These are phyloP conservation scores for Aspergillus novofumigatus DNA, from an alignment of 2,329 filamentous ascomycete species.

Conservation along the genomic window DNA sequence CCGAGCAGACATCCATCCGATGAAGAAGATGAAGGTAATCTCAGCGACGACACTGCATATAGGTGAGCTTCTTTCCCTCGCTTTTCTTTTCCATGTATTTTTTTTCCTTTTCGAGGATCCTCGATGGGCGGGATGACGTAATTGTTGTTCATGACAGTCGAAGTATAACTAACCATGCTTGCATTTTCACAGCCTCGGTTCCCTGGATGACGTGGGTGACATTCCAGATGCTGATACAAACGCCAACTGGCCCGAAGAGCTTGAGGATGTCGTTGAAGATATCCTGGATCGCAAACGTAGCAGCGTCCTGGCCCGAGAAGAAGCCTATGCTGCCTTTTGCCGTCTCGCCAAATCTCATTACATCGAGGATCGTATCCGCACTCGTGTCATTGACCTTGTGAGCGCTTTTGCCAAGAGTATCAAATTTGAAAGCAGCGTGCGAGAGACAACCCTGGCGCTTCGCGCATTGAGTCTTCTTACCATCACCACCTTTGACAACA, in stretches of 20 bases:
- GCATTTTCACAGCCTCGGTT: conserved; percentile 49
- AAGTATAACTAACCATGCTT: conserved; percentile 8
- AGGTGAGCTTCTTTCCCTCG: conserved; percentile 40
- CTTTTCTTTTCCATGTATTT: conserved; percentile 29
- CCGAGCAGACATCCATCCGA: conserved; percentile 55
- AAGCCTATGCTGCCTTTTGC: conserved; percentile 58
- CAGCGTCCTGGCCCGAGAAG: conserved; percentile 66
- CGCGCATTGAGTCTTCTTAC: conserved; percentile 68
- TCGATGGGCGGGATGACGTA: conserved; percentile 34
- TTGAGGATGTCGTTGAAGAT: conserved; percentile 65
- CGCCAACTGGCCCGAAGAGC: conserved; percentile 57
- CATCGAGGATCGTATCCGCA: conserved; percentile 59
- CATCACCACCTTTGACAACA: conserved; percentile 62
- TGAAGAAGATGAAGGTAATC: conserved; percentile 53
- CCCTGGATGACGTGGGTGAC: conserved; percentile 62
- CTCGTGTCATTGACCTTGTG: conserved; percentile 58
- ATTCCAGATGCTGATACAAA: conserved; percentile 50
- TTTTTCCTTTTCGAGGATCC: conserved; percentile 5
- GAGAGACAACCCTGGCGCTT: conserved; percentile 66
- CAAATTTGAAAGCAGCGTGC: conserved; percentile 62
- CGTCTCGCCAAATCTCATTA: conserved; percentile 66
- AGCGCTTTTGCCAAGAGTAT: conserved; percentile 66
- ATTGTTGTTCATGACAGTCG: conserved; percentile 7
- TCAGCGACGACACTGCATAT: conserved; percentile 57
- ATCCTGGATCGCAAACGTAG: conserved; percentile 75